These are phyloP conservation scores for Claviceps citrina DNA, from an alignment of 2,329 filamentous ascomycete genomes.

Conservation along the genomic window DNA sequence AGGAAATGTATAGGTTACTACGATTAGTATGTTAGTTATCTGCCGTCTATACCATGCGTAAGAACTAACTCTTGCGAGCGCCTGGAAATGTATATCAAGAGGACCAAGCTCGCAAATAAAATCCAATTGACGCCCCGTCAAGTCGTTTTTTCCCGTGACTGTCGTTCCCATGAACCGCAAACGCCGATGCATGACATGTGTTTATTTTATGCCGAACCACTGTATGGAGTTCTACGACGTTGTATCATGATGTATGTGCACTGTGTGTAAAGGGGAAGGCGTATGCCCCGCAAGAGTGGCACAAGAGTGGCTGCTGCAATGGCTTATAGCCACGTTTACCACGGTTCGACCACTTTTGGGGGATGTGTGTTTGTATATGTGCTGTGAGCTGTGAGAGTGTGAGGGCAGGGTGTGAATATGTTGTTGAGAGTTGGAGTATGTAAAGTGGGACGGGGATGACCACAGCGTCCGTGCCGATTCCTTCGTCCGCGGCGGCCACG, in stretches of 20 bases:
- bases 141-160: not conserved
- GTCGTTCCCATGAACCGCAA: not conserved
- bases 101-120: not conserved
- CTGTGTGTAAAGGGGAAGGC: not conserved
- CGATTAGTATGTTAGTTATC: too few species aligned
- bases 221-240: too few species aligned
- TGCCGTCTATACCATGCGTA: not conserved
- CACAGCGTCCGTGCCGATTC: not conserved
- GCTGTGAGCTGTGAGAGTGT: too few species aligned
- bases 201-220: not conserved
- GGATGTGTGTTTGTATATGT: not conserved
- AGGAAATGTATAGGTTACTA: too few species aligned
- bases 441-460: too few species aligned
- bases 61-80: not conserved
- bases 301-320: too few species aligned
- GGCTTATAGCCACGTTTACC: not conserved
- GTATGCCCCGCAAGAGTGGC: too few species aligned
- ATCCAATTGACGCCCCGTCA: not conserved
- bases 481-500: not conserved
- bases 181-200: constrained; percentile 1
- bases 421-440: too few species aligned
- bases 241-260: not conserved
- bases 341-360: not conserved
- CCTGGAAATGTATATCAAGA: not conserved
- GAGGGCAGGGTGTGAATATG: too few species aligned